A percentile compares a stretch with the other conserved stretches of the same genome.
Conservation (phyloP, 2,329 filamentous ascomycete genomes). For the Tolypocladium inflatum region DNA sequence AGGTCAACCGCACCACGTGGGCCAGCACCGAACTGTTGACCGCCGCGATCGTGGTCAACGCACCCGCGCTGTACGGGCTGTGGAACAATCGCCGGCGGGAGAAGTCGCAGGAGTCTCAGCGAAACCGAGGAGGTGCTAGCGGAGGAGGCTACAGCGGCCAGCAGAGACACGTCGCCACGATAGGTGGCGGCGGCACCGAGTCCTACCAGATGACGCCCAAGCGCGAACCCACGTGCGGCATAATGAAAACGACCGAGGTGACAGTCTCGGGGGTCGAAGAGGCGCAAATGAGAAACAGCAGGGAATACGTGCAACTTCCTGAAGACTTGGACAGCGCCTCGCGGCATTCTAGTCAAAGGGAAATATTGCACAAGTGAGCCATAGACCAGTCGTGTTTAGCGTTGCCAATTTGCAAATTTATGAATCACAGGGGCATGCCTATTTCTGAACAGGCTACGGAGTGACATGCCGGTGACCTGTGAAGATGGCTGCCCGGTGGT, state of each 20-base stretch:
- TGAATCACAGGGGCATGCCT: neutral
- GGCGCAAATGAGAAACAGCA: neutral
- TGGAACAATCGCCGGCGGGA: conserved; percentile 17
- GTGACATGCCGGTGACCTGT: neutral
- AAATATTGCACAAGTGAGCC: neutral
- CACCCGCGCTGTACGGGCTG: conserved; percentile 24
- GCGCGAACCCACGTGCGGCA: neutral
- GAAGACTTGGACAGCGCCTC: neutral
- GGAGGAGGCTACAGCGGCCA: no score
- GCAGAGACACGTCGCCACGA: neutral
- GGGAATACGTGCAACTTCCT: neutral
- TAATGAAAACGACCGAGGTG: neutral
- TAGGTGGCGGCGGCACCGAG: neutral
- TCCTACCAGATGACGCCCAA: neutral
- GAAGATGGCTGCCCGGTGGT: no score
- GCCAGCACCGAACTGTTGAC: conserved; percentile 26
- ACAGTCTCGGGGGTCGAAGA: neutral
- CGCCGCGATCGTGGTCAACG: conserved; percentile 25
- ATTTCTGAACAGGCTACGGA: neutral
- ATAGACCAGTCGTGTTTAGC: neutral
- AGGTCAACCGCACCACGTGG: conserved; percentile 26
- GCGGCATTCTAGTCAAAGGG: neutral
- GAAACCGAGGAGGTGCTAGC: neutral
- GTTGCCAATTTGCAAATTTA: neutral
- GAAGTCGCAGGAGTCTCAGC: neutral